A percentile compares a stretch with the other conserved stretches of the same genome.
Conservation (phyloP, 2,329 filamentous ascomycete genomes). For the Ceratocystiopsis sp. region DNA sequence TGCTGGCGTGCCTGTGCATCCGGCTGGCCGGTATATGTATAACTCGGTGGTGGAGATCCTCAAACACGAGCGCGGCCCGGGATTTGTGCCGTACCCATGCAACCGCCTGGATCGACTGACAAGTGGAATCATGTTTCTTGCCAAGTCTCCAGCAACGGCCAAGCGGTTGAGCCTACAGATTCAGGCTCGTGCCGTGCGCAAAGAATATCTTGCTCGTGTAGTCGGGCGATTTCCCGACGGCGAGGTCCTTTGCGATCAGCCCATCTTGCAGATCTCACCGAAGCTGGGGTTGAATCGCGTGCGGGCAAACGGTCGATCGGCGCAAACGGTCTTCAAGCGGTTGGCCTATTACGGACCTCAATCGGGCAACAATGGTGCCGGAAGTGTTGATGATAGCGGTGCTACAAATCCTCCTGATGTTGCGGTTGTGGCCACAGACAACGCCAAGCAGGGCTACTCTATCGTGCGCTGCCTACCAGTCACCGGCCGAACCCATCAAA, state of each 20-base stretch:
- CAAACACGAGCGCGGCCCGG: slow-evolving; percentile 49
- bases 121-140: slow-evolving; percentile 96
- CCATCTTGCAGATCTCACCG: slow-evolving; percentile 83
- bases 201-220: slow-evolving; percentile 88
- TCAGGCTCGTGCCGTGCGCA: slow-evolving; percentile 63
- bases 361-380: too few species aligned
- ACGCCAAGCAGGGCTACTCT: slow-evolving; percentile 51
- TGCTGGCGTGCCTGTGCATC: slow-evolving; percentile 84
- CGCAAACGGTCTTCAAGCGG: slow-evolving; percentile 78
- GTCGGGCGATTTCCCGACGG: slow-evolving; percentile 83
- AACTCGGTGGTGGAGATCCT: slow-evolving; percentile 93
- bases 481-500: slow-evolving; percentile 86
- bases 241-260: slow-evolving; percentile 81
- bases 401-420: too few species aligned
- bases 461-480: slow-evolving; percentile 88
- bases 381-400: background rate
- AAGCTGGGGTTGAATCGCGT: slow-evolving; percentile 90
- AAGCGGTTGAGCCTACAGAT: slow-evolving; percentile 64
- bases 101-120: slow-evolving; percentile 90
- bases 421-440: background rate
- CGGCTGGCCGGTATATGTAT: slow-evolving; percentile 87
- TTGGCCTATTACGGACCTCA: slow-evolving; percentile 58
- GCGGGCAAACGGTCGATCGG: slow-evolving; percentile 80
- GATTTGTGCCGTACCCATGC: slow-evolving; percentile 50
- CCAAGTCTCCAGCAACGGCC: slow-evolving; percentile 67